Base-by-base conservation (phyloP, 2,329 filamentous ascomycete species). In the Diaporthe sp. region DNA sequence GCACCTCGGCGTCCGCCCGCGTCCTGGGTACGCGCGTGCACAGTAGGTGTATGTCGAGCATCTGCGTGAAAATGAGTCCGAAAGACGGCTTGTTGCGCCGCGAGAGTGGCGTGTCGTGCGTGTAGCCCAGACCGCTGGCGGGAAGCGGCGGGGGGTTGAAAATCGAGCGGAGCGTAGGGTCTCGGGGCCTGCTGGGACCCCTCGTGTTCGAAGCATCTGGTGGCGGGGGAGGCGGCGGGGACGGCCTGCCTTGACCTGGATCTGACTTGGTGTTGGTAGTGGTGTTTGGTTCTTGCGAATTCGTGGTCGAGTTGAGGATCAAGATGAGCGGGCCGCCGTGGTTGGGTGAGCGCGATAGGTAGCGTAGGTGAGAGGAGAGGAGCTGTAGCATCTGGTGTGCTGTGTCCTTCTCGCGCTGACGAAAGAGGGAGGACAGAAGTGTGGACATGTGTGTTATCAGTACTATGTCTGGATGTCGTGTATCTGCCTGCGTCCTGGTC, bases 31-130 rank as follows among this genome's bases (percentile, higher is more conserved):
- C 76, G 4, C 79, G 79, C 6, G 86, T 88, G 75, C 88, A 86
- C 3, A 92, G 82, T 7, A 92, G 77, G 76, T 92, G 90, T 25
- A 92, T 70, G 61, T 91, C 87, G 0, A 90, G 82, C 57, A 92
- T 84, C 80, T 90, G 87, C 8, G 86, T 79, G 77, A 92, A 92
- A 6, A 89, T 85, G 19, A 86, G 82, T 7, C 90, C 90, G 73
- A 90, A 91, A 22, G 85, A 85, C 8, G 89, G 88, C 75, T 87
- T 90, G 76, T 83, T 87, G 71, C 82, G 80, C 12, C 82, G 79
- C 31, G 79, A 59, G 37, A 77, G 75, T 46, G 62, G 78, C 53
- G 78, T 73, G 55, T 75, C 75, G n/a, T 77, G 76, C 13, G 62
- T 51, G 76, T 79, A 78, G 78, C 62, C 59, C 77, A 65, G 53